Conservation (phyloP, 164 flowering plant genomes). For the Dillenia suffruticosa region DNA sequence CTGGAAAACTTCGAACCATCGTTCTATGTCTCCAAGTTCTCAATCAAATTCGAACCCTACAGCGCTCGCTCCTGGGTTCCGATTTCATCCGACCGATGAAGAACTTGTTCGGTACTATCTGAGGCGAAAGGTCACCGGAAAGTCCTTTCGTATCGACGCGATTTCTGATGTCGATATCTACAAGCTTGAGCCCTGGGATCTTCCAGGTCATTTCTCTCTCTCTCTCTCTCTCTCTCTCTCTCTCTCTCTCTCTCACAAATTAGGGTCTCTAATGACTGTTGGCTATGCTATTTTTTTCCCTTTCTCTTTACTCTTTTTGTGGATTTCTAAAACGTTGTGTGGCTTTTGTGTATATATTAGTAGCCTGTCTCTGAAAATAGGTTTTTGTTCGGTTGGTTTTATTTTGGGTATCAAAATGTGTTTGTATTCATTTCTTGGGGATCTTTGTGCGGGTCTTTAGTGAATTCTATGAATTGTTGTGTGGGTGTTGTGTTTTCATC, state of each 20-base stretch:
- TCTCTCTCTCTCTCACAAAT: background rate
- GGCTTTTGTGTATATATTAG: too few species aligned
- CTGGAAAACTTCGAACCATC: too few species aligned
- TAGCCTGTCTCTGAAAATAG: too few species aligned
- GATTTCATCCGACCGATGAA: slow-evolving; percentile 58
- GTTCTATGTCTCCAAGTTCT: too few species aligned
- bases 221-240: background rate
- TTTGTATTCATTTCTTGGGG: too few species aligned
- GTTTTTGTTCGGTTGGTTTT: too few species aligned
- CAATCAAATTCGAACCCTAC: slow-evolving; percentile 1
- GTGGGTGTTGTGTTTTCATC: too few species aligned
- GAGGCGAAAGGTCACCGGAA: slow-evolving; percentile 37
- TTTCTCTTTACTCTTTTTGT: background rate
- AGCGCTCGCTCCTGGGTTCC: slow-evolving; percentile 60
- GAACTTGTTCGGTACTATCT: slow-evolving; percentile 44
- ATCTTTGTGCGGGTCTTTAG: too few species aligned
- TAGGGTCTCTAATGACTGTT: background rate
- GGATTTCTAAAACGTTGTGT: too few species aligned
- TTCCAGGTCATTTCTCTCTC: slow-evolving; percentile 34
- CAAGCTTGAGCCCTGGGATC: slow-evolving; percentile 72
- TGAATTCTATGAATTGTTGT: too few species aligned
- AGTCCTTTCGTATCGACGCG: slow-evolving; percentile 44
- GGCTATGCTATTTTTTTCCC: too few species aligned
- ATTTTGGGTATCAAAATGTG: too few species aligned
- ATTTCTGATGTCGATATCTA: slow-evolving; percentile 65